Percentiles rank a stretch among this genome's conserved stretches.
Conservation (phyloP, 208 protist genomes). For the Trypanosoma boissoni region DNA sequence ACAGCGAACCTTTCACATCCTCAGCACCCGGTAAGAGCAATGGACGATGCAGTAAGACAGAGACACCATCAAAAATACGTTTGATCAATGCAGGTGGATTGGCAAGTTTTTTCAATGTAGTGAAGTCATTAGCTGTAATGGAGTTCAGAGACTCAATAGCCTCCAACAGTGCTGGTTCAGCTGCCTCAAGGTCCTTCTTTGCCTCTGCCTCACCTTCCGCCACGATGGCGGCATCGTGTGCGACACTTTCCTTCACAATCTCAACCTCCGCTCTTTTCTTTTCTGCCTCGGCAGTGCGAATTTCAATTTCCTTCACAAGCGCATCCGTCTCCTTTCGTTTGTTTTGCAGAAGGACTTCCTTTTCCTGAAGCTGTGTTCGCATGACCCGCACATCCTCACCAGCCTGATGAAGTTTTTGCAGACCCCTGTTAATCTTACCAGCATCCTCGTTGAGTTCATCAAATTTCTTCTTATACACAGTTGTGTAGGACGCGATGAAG, state of each 20-base stretch:
- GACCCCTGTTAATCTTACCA: constrained; percentile 92
- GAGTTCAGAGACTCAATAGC: constrained; percentile 94
- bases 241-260: constrained; percentile 89
- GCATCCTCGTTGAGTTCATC: constrained; percentile 87
- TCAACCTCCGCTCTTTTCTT: constrained; percentile 95
- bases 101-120: constrained; percentile 93
- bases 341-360: constrained; percentile 91
- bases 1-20: constrained; percentile 81
- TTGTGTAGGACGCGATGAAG: constrained; percentile 93
- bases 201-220: constrained; percentile 92
- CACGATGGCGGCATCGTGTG: constrained; percentile 88
- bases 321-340: constrained; percentile 92
- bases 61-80: constrained; percentile 97
- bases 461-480: constrained; percentile 92
- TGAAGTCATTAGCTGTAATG: constrained; percentile 93
- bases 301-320: constrained; percentile 93
- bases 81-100: constrained; percentile 97
- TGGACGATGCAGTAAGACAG: constrained; percentile 88
- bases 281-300: constrained; percentile 91
- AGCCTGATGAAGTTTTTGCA: constrained; percentile 94
- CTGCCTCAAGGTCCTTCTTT: constrained; percentile 93
- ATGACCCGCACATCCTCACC: constrained; percentile 93
- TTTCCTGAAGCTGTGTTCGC: constrained; percentile 94
- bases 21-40: constrained; percentile 73
- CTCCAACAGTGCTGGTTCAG: constrained; percentile 91